These are phyloP conservation scores for Xanthoconium purpureum DNA, from an alignment of 768 basidiomycete species.

Conservation along the genomic window DNA sequence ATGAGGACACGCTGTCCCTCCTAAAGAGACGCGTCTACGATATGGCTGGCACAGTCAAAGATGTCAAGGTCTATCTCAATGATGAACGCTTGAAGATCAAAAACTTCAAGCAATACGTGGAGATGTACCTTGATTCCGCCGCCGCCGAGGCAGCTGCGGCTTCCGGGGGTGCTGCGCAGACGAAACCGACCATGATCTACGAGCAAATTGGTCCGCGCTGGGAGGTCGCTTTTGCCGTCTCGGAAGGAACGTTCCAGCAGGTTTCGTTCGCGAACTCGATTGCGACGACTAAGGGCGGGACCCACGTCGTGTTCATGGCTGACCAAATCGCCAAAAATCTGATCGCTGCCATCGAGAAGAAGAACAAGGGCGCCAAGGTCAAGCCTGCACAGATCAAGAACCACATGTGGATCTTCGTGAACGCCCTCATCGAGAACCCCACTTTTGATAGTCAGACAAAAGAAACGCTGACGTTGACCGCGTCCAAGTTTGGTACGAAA, in stretches of 20 bases:
- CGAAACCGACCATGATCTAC: slow-evolving; percentile 77
- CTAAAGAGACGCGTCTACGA: slow-evolving; percentile 95
- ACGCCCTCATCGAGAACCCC: slow-evolving; percentile 93
- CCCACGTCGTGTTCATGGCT: slow-evolving; percentile 80
- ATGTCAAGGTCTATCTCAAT: slow-evolving; percentile 91
- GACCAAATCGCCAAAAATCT: slow-evolving; percentile 89
- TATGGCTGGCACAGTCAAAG: slow-evolving; percentile 91
- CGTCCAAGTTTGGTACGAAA: slow-evolving; percentile 89
- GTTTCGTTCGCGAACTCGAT: slow-evolving; percentile 99
- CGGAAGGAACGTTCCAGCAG: slow-evolving; percentile 88
- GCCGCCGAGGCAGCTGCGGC: slow-evolving; percentile 64
- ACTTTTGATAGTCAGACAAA: slow-evolving; percentile 99
- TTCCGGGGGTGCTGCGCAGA: slow-evolving; percentile 75
- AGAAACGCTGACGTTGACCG: slow-evolving; percentile 84
- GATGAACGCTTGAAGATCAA: slow-evolving; percentile 90
- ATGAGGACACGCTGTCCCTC: slow-evolving; percentile 85
- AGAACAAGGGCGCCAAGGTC: slow-evolving; percentile 95
- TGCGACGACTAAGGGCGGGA: slow-evolving; percentile 93
- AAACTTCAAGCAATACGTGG: slow-evolving; percentile 95
- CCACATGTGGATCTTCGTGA: slow-evolving; percentile 98
- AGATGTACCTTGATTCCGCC: slow-evolving; percentile 83
- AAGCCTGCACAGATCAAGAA: slow-evolving; percentile 93
- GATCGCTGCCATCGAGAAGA: slow-evolving; percentile 82
- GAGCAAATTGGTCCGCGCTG: slow-evolving; percentile 80
- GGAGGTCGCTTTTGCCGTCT: slow-evolving; percentile 94